These are phyloP conservation scores for Hirsutella thompsonii DNA, from an alignment of 2,329 filamentous ascomycete genomes.

Conservation along the genomic window DNA sequence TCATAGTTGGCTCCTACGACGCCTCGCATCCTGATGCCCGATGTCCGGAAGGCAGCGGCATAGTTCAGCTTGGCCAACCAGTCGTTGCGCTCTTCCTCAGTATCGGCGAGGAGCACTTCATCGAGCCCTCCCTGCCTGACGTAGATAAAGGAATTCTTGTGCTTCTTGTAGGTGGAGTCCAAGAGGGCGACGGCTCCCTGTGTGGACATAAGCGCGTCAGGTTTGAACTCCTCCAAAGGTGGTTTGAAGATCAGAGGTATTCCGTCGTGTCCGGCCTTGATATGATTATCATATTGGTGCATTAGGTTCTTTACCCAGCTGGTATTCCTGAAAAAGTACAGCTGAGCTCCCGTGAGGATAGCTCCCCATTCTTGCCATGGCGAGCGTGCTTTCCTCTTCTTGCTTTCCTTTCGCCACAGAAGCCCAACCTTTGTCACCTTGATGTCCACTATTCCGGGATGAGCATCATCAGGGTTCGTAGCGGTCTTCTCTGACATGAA, in stretches of 20 bases:
- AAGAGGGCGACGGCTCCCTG: slow-evolving; percentile 82
- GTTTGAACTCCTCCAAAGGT: slow-evolving; percentile 82
- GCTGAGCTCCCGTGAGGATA: slow-evolving; percentile 86
- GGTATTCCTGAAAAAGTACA: slow-evolving; percentile 93
- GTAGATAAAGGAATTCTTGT: slow-evolving; percentile 91
- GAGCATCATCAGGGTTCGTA: slow-evolving; percentile 72
- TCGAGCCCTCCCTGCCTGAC: slow-evolving; percentile 78
- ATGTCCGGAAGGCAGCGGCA: slow-evolving; percentile 83
- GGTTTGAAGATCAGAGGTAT: slow-evolving; percentile 82
- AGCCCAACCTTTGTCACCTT: slow-evolving; percentile 94
- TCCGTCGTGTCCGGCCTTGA: slow-evolving; percentile 63
- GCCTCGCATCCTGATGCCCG: slow-evolving; percentile 80
- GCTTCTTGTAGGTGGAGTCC: slow-evolving; percentile 80
- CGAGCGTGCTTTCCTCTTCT: slow-evolving; percentile 87
- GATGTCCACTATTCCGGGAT: slow-evolving; percentile 90
- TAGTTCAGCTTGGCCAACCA: slow-evolving; percentile 97
- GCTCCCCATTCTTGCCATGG: slow-evolving; percentile 99
- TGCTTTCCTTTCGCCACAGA: slow-evolving; percentile 85
- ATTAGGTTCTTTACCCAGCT: slow-evolving; percentile 86
- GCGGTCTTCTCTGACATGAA: slow-evolving; percentile 84
- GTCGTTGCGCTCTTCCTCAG: slow-evolving; percentile 85
- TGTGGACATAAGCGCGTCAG: slow-evolving; percentile 85
- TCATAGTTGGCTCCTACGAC: slow-evolving; percentile 78
- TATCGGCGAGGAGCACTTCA: slow-evolving; percentile 83
- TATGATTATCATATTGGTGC: slow-evolving; percentile 72